Evolutionary conservation across 2,329 filamentous ascomycete species (phyloP).

Genomic region (Blastomyces silverae): DNA sequence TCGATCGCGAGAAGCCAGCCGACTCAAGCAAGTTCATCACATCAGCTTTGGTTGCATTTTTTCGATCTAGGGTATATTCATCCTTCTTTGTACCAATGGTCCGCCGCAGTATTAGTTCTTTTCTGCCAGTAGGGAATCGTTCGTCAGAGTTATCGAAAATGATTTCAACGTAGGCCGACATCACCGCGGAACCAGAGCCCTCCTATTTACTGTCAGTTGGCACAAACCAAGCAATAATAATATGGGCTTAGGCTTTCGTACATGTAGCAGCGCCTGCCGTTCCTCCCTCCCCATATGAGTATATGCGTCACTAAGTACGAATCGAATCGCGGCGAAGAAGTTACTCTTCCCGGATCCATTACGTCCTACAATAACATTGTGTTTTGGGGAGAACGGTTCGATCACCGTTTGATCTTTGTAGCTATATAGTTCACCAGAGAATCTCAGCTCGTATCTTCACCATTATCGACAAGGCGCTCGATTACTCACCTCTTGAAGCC

Average conservation of each 20-base stretch:
- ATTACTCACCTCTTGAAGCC: conserved; percentile 90
- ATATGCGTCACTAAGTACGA: conserved; percentile 96
- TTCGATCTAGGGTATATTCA: conserved; percentile 95
- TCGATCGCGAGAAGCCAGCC: conserved; percentile 91
- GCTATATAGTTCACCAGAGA: conserved; percentile 45
- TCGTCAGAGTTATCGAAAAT: conserved; percentile 98
- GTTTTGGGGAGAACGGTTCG: conserved; percentile 93
- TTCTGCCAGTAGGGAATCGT: conserved; percentile 86
- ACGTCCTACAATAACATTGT: conserved; percentile 97
- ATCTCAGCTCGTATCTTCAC: conserved; percentile 21
- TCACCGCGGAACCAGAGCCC: conserved; percentile 93
- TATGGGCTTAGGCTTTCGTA: conserved; percentile 30
- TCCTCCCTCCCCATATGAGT: conserved; percentile 93
- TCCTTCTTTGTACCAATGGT: conserved; percentile 98
- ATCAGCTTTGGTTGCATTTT: conserved; percentile 89
- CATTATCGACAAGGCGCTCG: not conserved
- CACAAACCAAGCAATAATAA: not conserved
- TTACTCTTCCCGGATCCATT: conserved; percentile 99
- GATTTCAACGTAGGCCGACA: conserved; percentile 99
- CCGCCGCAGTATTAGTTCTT: conserved; percentile 81
- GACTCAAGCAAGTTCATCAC: conserved; percentile 94
- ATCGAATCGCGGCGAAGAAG: conserved; percentile 98
- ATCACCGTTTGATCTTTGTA: conserved; percentile 99
- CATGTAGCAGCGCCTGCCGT: conserved; percentile 86
- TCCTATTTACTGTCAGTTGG: conserved; percentile 49